Conservation (phyloP, 2,329 filamentous ascomycete genomes). For the Claviceps sorghi region DNA sequence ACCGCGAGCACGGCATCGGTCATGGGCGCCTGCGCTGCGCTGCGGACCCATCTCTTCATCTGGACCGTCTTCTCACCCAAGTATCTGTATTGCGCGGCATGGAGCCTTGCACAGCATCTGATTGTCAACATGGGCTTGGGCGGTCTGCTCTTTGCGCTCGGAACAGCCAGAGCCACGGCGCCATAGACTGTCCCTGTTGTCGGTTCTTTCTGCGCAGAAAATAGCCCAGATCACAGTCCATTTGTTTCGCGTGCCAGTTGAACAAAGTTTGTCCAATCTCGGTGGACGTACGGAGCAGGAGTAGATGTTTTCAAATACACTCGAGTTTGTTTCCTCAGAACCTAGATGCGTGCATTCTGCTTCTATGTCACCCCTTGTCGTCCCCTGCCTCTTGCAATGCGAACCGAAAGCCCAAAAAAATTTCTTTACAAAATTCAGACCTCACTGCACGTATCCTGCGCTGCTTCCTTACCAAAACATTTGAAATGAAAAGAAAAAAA, state of each 20-base stretch:
- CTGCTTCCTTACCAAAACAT: not conserved
- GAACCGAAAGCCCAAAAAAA: not conserved
- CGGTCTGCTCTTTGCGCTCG: slow-evolving; percentile 41
- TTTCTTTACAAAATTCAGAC: not conserved
- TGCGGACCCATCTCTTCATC: slow-evolving; percentile 86
- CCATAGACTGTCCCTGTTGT: not conserved
- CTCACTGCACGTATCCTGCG: not conserved
- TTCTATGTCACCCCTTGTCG: not conserved
- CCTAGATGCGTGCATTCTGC: not conserved
- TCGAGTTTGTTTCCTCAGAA: not conserved
- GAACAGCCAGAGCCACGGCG: slow-evolving; percentile 12
- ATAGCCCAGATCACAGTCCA: not conserved
- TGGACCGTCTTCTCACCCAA: slow-evolving; percentile 99
- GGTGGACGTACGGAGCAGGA: not conserved
- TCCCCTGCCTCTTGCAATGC: not conserved
- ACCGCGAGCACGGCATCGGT: slow-evolving; percentile 53
- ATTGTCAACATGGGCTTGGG: slow-evolving; percentile 52
- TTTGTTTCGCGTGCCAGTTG: not conserved
- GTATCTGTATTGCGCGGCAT: slow-evolving; percentile 82
- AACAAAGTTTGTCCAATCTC: no score
- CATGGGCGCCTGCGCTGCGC: slow-evolving; percentile 73
- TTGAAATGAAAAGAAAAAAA: not conserved
- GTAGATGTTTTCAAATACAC: not conserved
- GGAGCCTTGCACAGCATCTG: slow-evolving; percentile 72
- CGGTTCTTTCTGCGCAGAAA: not conserved